These are phyloP conservation scores for Hypholoma fasciculare DNA, from an alignment of 768 basidiomycete species.

Conservation along the genomic window DNA sequence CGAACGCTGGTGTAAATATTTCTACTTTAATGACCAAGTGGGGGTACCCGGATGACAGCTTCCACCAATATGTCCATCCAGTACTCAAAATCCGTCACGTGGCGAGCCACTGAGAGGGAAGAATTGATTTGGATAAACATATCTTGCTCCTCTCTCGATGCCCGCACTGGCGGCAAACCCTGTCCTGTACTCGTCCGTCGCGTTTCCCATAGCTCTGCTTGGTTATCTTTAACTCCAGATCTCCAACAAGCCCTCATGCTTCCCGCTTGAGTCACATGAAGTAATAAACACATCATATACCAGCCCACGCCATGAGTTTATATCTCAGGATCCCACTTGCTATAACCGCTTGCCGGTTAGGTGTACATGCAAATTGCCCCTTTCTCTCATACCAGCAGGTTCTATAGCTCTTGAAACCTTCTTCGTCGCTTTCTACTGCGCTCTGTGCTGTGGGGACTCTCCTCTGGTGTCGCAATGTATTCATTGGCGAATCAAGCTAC, in stretches of 20 bases:
- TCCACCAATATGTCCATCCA: no score
- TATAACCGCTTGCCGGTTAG: background rate
- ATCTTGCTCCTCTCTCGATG: slow-evolving; percentile 4
- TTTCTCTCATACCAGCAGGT: slow-evolving; percentile 11
- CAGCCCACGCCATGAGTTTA: slow-evolving; percentile 14
- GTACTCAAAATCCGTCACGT: no score
- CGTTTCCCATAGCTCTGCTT: slow-evolving; percentile 11
- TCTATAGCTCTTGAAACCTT: background rate
- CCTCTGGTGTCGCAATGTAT: background rate
- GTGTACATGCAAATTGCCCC: slow-evolving; percentile 6
- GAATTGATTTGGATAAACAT: slow-evolving; percentile 22
- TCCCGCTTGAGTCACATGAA: slow-evolving; percentile 27
- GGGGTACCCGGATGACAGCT: no score
- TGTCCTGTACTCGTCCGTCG: background rate
- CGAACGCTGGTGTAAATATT: no score
- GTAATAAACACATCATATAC: slow-evolving; percentile 25
- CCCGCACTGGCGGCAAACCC: background rate
- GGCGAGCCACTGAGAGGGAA: slow-evolving; percentile 1
- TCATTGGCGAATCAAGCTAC: no score
- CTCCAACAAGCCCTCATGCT: slow-evolving; percentile 13
- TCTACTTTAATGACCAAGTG: no score
- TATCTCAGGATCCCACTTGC: slow-evolving; percentile 2
- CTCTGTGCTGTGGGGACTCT: background rate
- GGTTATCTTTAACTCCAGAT: slow-evolving; percentile 2
- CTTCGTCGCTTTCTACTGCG: background rate